Percentiles rank a stretch among this genome's conserved stretches.
Evolutionary conservation across 2,329 filamentous ascomycete genomes (phyloP).

Genomic region (Aciculosporium take): DNA sequence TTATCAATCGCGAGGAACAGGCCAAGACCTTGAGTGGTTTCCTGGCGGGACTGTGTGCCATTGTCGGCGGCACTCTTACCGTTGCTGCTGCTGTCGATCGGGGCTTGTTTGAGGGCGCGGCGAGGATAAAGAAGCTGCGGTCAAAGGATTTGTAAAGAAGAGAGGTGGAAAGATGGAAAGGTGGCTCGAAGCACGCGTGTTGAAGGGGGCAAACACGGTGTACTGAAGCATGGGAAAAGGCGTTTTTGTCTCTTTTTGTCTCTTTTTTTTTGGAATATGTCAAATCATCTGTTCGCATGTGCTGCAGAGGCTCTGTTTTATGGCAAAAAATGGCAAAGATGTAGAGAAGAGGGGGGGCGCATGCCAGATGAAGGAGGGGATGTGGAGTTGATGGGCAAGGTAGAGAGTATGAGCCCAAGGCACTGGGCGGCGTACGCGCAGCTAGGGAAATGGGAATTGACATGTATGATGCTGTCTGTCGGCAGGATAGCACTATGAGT

Average conservation of each 20-base stretch:
- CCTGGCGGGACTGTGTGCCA: conserved; percentile 83
- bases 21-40: conserved; percentile 85
- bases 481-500: too few species aligned
- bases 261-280: not conserved
- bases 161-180: not conserved
- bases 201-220: not conserved
- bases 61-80: conserved; percentile 87
- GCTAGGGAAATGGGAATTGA: too few species aligned
- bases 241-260: conserved; percentile 1
- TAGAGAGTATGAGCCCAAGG: not conserved
- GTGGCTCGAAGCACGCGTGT: not conserved
- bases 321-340: too few species aligned
- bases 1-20: conserved; percentile 87
- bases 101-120: conserved; percentile 75
- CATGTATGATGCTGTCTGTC: too few species aligned
- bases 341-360: not conserved
- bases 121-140: conserved; percentile 75
- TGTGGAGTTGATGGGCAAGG: not conserved
- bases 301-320: not conserved
- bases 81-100: conserved; percentile 90
- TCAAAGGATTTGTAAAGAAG: conserved; percentile 39
- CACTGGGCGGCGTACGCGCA: too few species aligned
- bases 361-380: not conserved
- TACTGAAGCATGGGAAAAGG: conserved; percentile 2
- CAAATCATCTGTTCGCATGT: not conserved